These are phyloP conservation scores for Fusarium begoniae DNA, from an alignment of 2,329 filamentous ascomycete species.

Conservation along the genomic window DNA sequence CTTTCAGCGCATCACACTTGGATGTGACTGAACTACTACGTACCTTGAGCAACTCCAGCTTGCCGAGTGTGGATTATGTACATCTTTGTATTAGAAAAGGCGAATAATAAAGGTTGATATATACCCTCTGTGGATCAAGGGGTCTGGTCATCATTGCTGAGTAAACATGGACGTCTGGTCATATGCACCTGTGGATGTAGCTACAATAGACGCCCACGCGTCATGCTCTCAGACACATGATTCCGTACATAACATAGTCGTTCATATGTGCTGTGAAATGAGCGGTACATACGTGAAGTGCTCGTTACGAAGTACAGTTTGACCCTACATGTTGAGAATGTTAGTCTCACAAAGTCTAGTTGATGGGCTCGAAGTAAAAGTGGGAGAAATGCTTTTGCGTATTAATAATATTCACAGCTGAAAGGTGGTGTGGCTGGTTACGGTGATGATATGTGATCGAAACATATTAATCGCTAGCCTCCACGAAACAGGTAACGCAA, in stretches of 20 bases:
- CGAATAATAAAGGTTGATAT: not conserved
- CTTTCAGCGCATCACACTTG: slow-evolving; percentile 5
- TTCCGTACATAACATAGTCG: not conserved
- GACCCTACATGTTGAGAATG: not conserved
- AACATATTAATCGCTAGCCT: not conserved
- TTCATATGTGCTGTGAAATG: not conserved
- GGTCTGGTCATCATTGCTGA: not conserved
- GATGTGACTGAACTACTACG: not conserved
- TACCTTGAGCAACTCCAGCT: not conserved
- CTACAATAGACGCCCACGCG: not conserved
- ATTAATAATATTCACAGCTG: not conserved
- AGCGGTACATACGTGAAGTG: not conserved
- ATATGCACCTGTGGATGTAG: not conserved
- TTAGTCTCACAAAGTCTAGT: not conserved
- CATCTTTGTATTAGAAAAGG: not conserved
- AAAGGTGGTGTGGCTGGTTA: not conserved
- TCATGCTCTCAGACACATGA: not conserved
- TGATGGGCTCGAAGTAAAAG: not conserved
- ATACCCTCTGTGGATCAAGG: not conserved
- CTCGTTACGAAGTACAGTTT: not conserved
- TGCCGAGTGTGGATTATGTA: not conserved
- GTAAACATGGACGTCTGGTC: not conserved
- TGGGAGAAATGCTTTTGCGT: not conserved
- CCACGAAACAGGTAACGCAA: not conserved
- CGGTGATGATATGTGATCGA: not conserved